Base-by-base conservation (phyloP, 345 rosid genomes). In the Hirschfeldia incana region DNA sequence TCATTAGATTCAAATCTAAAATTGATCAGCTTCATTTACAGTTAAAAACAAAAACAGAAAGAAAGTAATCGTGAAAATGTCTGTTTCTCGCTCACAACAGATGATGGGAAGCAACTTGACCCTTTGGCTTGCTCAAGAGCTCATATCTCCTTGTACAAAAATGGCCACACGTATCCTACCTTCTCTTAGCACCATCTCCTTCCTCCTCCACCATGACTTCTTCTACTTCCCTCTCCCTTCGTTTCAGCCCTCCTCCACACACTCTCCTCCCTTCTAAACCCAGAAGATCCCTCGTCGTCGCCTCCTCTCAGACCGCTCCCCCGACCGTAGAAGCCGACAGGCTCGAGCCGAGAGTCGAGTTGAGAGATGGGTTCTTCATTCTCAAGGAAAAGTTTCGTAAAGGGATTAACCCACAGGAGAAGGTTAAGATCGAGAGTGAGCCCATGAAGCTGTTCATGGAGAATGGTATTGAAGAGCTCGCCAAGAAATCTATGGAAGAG, bases 351-450 rank as follows among this genome's bases (percentile, higher is more conserved):
- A 87, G 93, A 71, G 97, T 94, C 66, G 94, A 91, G 71, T 86
- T 89, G 84, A 86, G 49, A 72, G 90, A 89, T 79, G 97, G 97
- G 3, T 94, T 81, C 71, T 92, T 83, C 70, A 86, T 91, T 51
- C 85, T 94, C 82, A 94, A 92, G 85, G 97, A 94, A 85, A 92
- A 91, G 82, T 94, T 90, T 57, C 85, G 98, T 3, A 72, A 80
- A 70, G 96, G 98, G 2, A 88, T 94, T 27, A 94, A 91, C 44
- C 98, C 97, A 21, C 94, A 84, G 63, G 98, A 92, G 85, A 94
- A 92, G 80, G 82, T 91, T 36, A 94, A 94, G 91, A 83, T 92
- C 44, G 93, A 85, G 87, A 91, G 74, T 55, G 97, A 94, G 9
- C 98, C 98, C 1, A 87, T 94, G 97, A 90, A 85, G 83, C 83